Evolutionary conservation across 345 rosid species (phyloP).

Genomic region (Xanthoceras sorbifolium): DNA sequence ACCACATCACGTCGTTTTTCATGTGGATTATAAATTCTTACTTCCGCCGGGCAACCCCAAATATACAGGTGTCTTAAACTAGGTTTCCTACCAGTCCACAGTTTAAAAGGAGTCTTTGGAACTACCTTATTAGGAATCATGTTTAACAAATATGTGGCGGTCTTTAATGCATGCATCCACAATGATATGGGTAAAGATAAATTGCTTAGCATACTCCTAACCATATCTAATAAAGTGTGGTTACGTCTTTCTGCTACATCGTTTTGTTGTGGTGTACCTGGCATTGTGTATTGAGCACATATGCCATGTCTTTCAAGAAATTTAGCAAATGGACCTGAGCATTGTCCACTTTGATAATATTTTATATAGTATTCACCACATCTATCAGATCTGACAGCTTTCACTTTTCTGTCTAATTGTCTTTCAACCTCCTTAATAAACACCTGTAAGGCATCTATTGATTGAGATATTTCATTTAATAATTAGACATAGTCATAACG

Average conservation of each 20-base stretch:
- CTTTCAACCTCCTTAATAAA: constrained; percentile 13
- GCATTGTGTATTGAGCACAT: background rate
- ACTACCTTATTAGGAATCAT: constrained; percentile 16
- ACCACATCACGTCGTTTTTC: background rate
- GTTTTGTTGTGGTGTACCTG: background rate
- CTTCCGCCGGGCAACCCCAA: constrained; percentile 11
- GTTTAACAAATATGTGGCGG: background rate
- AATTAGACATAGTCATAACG: constrained; percentile 19
- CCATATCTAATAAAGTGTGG: no score
- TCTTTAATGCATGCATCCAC: constrained; percentile 16
- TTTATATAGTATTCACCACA: background rate
- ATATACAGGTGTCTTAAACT: constrained; percentile 11
- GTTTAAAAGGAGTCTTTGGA: constrained; percentile 9
- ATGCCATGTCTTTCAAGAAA: no score
- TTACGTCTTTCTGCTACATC: background rate
- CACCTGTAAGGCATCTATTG: constrained; percentile 5
- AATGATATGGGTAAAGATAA: background rate
- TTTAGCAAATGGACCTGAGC: accelerated
- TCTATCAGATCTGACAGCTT: background rate
- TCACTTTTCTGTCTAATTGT: constrained; percentile 23
- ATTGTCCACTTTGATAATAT: background rate
- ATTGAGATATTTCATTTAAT: constrained; percentile 19
- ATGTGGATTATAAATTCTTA: background rate
- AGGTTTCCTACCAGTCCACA: background rate
- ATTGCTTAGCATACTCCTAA: background rate